phyloP scores from a whole-genome alignment of 108 stramenopile species.

The Pseudonitzschia delicatissima region DNA sequence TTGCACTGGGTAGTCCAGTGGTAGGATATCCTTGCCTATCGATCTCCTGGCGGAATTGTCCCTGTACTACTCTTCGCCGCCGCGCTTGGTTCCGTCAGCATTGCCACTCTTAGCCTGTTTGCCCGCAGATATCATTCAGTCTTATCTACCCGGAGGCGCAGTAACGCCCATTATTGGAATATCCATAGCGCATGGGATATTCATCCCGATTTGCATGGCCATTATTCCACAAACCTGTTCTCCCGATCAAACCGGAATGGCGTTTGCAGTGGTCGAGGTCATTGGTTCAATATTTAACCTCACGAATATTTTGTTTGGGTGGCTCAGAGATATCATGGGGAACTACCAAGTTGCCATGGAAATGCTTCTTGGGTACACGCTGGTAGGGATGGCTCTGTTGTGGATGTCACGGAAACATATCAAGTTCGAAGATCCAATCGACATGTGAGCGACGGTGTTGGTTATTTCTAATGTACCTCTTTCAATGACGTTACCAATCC shows the following conservation, averaged over 20 bases:
- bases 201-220: constrained; percentile 6
- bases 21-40: constrained; percentile 3
- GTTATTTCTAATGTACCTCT: no score
- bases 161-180: constrained; percentile 4
- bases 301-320: constrained; percentile 7
- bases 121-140: neutral
- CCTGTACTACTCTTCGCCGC: neutral
- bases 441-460: no score
- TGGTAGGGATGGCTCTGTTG: neutral
- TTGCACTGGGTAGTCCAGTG: neutral
- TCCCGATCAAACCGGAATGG: neutral
- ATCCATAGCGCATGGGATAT: constrained; percentile 4
- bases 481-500: no score
- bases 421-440: neutral
- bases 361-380: neutral
- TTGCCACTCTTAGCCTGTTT: neutral
- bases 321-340: constrained; percentile 3
- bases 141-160: neutral
- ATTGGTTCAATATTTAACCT: neutral
- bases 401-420: constrained; percentile 1
- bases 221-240: constrained; percentile 6
- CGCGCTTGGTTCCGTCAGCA: constrained; percentile 9
- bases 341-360: constrained; percentile 7
- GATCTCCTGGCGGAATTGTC: constrained; percentile 3
- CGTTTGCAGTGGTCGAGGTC: constrained; percentile 13